These are phyloP conservation scores for Peronospora destructor DNA, from an alignment of 352 stramenopile genomes.

Conservation along the genomic window DNA sequence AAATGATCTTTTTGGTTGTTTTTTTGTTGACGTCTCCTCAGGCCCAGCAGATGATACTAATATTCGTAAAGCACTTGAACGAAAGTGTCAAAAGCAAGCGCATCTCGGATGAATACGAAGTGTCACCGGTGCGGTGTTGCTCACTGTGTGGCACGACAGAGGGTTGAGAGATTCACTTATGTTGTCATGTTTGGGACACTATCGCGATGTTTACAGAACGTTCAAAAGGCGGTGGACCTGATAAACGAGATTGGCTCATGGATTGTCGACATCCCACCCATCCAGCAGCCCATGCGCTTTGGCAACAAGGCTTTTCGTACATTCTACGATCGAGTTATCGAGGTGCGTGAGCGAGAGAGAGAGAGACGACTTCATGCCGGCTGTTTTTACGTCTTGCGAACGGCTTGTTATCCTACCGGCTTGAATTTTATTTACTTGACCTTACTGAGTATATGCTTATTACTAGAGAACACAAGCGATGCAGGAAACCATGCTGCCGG, in stretches of 20 bases:
- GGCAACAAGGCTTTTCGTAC: slow-evolving; percentile 92
- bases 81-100: slow-evolving; percentile 60
- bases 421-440: background rate
- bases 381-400: background rate
- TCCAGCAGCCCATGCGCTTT: slow-evolving; percentile 92
- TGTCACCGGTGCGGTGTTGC: slow-evolving; percentile 48
- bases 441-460: slow-evolving; percentile 7
- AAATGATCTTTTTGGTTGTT: slow-evolving; percentile 4
- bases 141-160: background rate
- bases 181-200: background rate
- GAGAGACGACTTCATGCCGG: background rate
- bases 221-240: slow-evolving; percentile 57
- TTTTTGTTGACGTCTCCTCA: slow-evolving; percentile 17
- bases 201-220: slow-evolving; percentile 40
- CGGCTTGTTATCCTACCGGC: background rate
- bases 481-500: slow-evolving; percentile 57
- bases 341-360: slow-evolving; percentile 33
- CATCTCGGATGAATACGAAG: slow-evolving; percentile 54
- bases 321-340: slow-evolving; percentile 80
- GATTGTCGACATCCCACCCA: slow-evolving; percentile 88
- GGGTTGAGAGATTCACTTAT: slow-evolving; percentile 2
- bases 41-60: slow-evolving; percentile 73
- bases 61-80: slow-evolving; percentile 80
- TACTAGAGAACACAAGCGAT: slow-evolving; percentile 41
- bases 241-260: slow-evolving; percentile 67